A percentile compares a stretch with the other conserved stretches of the same genome.
Evolutionary conservation across 2,329 filamentous ascomycete genomes (phyloP).

Genomic region (Orbilia javanica): DNA sequence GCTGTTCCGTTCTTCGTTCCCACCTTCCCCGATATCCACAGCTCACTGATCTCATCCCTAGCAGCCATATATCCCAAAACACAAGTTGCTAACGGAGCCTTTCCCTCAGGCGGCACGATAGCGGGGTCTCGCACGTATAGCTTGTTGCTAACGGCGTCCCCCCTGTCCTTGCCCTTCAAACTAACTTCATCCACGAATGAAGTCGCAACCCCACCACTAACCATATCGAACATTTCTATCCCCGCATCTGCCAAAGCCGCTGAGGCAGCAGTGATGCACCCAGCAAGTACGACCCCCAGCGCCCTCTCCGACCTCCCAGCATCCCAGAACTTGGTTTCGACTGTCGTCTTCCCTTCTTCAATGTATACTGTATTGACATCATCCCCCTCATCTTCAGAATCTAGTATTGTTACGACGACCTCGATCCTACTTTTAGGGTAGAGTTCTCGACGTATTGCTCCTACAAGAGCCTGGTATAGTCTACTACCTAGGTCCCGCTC

Average conservation of each 20-base stretch:
- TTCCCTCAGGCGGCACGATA: constrained; percentile 33
- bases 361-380: constrained; percentile 71
- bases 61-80: constrained; percentile 89
- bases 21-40: constrained; percentile 88
- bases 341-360: constrained; percentile 63
- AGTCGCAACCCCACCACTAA: constrained; percentile 89
- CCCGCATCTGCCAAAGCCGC: constrained; percentile 93
- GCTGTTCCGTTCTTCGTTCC: constrained; percentile 61
- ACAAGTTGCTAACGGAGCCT: constrained; percentile 75
- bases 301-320: constrained; percentile 73
- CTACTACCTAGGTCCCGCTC: constrained; percentile 93
- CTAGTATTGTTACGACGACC: constrained; percentile 89
- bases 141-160: constrained; percentile 56
- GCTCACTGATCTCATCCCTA: constrained; percentile 90
- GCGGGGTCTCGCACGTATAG: constrained; percentile 47
- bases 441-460: constrained; percentile 89
- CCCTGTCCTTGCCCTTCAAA: constrained; percentile 61
- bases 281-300: constrained; percentile 77
- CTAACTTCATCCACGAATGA: constrained; percentile 70
- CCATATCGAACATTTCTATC: constrained; percentile 93
- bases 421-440: constrained; percentile 99
- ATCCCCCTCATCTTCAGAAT: constrained; percentile 86
- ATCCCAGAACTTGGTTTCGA: constrained; percentile 66
- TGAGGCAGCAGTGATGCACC: constrained; percentile 92
- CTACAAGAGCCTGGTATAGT: constrained; percentile 88